phyloP scores from a whole-genome alignment of 495 filamentous ascomycete genomes.

The Penicillium pancosmium region DNA sequence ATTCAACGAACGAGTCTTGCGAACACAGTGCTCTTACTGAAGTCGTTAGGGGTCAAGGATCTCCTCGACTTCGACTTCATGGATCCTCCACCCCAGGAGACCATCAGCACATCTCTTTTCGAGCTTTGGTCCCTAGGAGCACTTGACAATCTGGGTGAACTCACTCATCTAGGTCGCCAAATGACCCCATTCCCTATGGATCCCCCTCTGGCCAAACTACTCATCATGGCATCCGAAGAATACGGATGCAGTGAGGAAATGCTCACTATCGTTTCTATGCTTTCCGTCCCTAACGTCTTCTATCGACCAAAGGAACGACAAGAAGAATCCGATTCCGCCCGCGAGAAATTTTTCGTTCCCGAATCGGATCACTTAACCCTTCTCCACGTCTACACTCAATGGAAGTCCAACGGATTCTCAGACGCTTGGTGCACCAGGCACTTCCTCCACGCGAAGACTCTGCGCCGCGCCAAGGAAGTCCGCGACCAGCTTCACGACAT shows the following conservation, averaged over 20 bases:
- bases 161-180: constrained; percentile 81
- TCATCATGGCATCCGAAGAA: constrained; percentile 81
- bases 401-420: constrained; percentile 86
- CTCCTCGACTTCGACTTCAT: constrained; percentile 98
- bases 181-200: constrained; percentile 99
- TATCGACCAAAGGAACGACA: constrained; percentile 97
- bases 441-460: constrained; percentile 89
- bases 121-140: constrained; percentile 98
- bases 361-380: constrained; percentile 97
- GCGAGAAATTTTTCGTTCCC: constrained; percentile 98
- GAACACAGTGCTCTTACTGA: constrained; percentile 92
- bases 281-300: constrained; percentile 95
- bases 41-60: constrained; percentile 92
- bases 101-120: constrained; percentile 95
- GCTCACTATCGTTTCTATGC: constrained; percentile 97
- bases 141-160: constrained; percentile 87
- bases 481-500: constrained; percentile 92
- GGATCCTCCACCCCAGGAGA: constrained; percentile 98
- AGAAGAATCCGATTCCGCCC: constrained; percentile 92
- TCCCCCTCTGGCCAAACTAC: constrained; percentile 87
- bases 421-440: constrained; percentile 92
- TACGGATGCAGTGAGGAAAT: constrained; percentile 97
- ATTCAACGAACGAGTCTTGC: constrained; percentile 96
- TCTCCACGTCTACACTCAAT: constrained; percentile 93
- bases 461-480: constrained; percentile 90